Evolutionary conservation across 345 rosid species (phyloP), one percentile per base, ranked within the genome.

Genomic region (Bretschneidera sinensis): DNA sequence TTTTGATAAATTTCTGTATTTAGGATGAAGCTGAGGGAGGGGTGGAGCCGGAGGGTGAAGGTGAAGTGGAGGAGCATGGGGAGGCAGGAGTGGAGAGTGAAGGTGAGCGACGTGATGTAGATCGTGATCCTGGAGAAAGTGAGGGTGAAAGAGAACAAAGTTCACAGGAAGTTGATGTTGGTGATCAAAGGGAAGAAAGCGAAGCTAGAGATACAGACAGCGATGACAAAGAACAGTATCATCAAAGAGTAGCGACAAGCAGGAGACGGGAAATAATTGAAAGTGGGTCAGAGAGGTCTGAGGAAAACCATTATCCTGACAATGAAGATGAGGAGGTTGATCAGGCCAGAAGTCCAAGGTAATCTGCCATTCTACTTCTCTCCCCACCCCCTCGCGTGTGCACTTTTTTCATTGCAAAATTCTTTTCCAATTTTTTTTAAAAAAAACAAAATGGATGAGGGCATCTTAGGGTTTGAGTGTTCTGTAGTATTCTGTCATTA

Each of bases 21-120:
- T 63, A 89, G 97, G 97, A 89, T 75, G 95, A 94, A 70, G 97
- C 89, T 0, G 96, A 88, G 71, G 97, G 84, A 20, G 91, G 86
- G 22, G 65, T 70, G 74, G 89, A 74, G 66, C 77, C 78, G 67
- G 96, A 75, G 70, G 86, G 76, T 51, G 90, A 85, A 68, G 88
- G 64, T 21, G 94, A 87, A 51, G 84, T 66, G 8, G 88, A 81
- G 71, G 82, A 76, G 31, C 85, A 85, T 17, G 84, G 78, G 60
- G 91, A 89, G 65, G 83, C 65, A 25, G 87, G 81, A 51, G 74
- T 75, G 47, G 97, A 85, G 63, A 85, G 91, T 72, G 97, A 87
- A 15, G 89, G 82, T 43, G 87, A 92, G 24, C 61, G 66, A 49
- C 89, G 24, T 5, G 87, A 74, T 58, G 83, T 76, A 25, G 92